Conservation (phyloP, 768 basidiomycete species). For the Russula sp. region DNA sequence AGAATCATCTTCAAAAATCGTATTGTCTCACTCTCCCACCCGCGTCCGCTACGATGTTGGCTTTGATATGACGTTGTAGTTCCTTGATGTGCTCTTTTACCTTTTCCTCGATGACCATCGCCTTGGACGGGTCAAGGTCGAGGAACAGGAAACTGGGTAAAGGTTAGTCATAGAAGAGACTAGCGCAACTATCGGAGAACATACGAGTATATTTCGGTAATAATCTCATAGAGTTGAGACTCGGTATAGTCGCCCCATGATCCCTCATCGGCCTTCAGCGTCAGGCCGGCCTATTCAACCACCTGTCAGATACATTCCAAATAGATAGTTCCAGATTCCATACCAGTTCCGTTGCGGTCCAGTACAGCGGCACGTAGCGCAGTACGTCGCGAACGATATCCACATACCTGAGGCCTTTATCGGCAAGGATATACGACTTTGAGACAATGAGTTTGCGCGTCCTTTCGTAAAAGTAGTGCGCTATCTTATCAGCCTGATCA, state of each 20-base stretch:
- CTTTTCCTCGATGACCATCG: slow-evolving; percentile 47
- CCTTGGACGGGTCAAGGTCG: slow-evolving; percentile 51
- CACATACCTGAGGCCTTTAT: slow-evolving; percentile 43
- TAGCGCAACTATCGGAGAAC: slow-evolving; percentile 22
- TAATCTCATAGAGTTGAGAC: slow-evolving; percentile 50
- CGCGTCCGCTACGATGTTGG: slow-evolving; percentile 34
- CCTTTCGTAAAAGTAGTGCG: slow-evolving; percentile 56
- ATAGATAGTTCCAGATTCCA: slow-evolving; percentile 23
- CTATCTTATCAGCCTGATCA: slow-evolving; percentile 43
- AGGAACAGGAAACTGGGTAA: slow-evolving; percentile 65
- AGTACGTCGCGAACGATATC: slow-evolving; percentile 67
- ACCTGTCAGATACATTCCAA: not conserved
- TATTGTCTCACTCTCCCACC: slow-evolving; percentile 36
- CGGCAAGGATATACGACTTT: slow-evolving; percentile 51
- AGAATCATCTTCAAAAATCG: not conserved
- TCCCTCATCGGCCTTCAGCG: slow-evolving; percentile 50
- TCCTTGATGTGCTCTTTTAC: slow-evolving; percentile 46
- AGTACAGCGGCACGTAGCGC: slow-evolving; percentile 55
- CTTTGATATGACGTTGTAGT: slow-evolving; percentile 51
- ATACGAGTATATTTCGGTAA: slow-evolving; percentile 66
- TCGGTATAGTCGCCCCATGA: slow-evolving; percentile 57
- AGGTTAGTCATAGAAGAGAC: not conserved
- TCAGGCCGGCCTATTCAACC: slow-evolving; percentile 53
- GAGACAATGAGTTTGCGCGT: slow-evolving; percentile 50
- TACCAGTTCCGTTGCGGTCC: slow-evolving; percentile 66